phyloP scores from a whole-genome alignment of 2,329 filamentous ascomycete species.

The Fusarium abutilonis region DNA sequence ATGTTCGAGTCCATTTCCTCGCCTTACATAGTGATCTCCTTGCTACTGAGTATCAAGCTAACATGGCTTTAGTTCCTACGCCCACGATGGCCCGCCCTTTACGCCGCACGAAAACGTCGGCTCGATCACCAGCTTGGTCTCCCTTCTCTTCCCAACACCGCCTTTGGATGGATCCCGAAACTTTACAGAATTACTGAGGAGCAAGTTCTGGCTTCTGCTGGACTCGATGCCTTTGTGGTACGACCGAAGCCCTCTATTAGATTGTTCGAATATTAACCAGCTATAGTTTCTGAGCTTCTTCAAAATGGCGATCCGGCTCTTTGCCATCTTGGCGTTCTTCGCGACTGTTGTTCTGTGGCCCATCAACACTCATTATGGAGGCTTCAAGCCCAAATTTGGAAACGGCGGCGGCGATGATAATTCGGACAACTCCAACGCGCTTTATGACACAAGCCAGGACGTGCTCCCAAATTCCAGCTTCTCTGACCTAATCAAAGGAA shows the following conservation, averaged over 20 bases:
- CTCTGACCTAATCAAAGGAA: conserved; percentile 42
- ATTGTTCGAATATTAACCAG: conserved; percentile 26
- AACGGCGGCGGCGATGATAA: background rate
- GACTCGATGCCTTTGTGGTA: conserved; percentile 93
- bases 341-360: conserved; percentile 83
- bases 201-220: conserved; percentile 87
- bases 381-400: conserved; percentile 4
- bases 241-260: conserved; percentile 43
- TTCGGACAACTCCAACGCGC: background rate
- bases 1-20: conserved; percentile 46
- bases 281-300: conserved; percentile 86
- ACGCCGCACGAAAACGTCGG: conserved; percentile 86
- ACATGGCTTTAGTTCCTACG: conserved; percentile 71
- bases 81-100: conserved; percentile 90
- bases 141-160: conserved; percentile 81
- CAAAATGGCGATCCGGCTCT: conserved; percentile 90
- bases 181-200: conserved; percentile 87
- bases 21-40: too few relatives aligned
- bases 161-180: conserved; percentile 93
- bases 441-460: conserved; percentile 24
- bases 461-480: conserved; percentile 27
- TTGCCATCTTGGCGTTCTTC: conserved; percentile 82
- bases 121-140: conserved; percentile 68
- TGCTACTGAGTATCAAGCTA: background rate
- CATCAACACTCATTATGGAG: conserved; percentile 75